Evolutionary conservation across 1,139 yeast genomes (phyloP), one percentile per base, ranked within the genome.

Genomic region (Saccharomyces pastorianus): DNA sequence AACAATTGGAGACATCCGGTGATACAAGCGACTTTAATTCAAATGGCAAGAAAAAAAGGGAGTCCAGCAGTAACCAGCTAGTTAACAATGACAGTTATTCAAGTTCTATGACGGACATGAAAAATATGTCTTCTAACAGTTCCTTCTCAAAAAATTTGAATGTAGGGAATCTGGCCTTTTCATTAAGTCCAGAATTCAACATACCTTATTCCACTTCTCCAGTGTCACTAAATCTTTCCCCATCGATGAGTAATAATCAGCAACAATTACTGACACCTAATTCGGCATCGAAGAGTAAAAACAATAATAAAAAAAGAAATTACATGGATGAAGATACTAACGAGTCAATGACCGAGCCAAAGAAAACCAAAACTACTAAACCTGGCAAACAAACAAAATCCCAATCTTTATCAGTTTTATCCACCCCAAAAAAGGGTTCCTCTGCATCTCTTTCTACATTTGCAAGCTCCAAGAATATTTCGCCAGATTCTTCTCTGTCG

Each of bases 141-240:
- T 47, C 48, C 9, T 44, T 44, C 17, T 50, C 52, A 13, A 31
- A 46, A 13, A 32, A 44, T 25, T 38, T 50, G n/a, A 26, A 52
- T 13, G 44, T 49, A 3, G 50, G 52, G 20, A 60, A 59, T 52
- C 32, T 59, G 25, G 59, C 58, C n/a, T 64, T 64, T 50, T 56
- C 68, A 5, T 52, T 64, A 25, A 58, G 62, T 41, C 64, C 65
- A 20, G 71, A 67, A 31, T 66, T 65, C 51, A 65, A 68, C 53
- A 84, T 85, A 56, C 93, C 91, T 8, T 85, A 85, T 63, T 75
- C 83, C 46, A 78, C 85, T 32, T 89, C 91, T 26, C 93, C 93
- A 1, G 91, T 85, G 2, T 83, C 91, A 31, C 89, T 89, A 17
- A 81, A 86, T 1, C 70, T 83, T 23, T 58, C 65, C 13, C 63